phyloP scores from a whole-genome alignment of 495 filamentous ascomycete genomes.

The Hypoxylon rickii region DNA sequence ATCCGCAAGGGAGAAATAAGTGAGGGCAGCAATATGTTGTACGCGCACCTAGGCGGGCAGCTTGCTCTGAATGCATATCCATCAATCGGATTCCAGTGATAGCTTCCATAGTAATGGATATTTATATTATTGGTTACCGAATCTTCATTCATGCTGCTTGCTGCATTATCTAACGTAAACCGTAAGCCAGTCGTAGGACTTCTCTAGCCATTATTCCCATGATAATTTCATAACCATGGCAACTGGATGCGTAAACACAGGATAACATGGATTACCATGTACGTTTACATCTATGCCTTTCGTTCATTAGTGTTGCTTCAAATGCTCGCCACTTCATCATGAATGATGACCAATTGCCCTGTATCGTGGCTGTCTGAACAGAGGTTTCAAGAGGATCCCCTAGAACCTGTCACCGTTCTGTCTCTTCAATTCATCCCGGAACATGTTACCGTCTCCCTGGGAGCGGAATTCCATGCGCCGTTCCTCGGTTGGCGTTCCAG shows the following conservation, averaged over 20 bases:
- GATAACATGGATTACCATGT: slow-evolving; percentile 5
- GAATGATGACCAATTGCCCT: neutral
- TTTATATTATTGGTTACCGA: neutral
- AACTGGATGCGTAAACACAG: neutral
- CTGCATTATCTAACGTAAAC: slow-evolving; percentile 8
- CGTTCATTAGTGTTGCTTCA: neutral
- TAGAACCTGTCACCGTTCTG: slow-evolving; percentile 37
- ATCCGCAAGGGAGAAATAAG: slow-evolving; percentile 59
- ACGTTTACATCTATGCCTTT: slow-evolving; percentile 1
- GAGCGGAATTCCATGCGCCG: slow-evolving; percentile 37
- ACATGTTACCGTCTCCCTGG: slow-evolving; percentile 32
- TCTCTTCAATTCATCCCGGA: slow-evolving; percentile 43
- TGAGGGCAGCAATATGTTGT: slow-evolving; percentile 60
- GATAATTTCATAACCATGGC: slow-evolving; percentile 2
- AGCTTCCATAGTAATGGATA: too few species aligned
- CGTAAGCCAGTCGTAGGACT: slow-evolving; percentile 3
- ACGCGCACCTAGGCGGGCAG: slow-evolving; percentile 68
- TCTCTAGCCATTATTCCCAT: neutral
- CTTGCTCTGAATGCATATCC: slow-evolving; percentile 64
- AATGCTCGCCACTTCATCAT: neutral
- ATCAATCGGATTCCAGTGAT: too few species aligned
- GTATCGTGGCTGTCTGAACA: neutral
- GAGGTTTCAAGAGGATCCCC: neutral
- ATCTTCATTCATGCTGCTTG: slow-evolving; percentile 4
- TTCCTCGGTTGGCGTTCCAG: slow-evolving; percentile 42